Evolutionary conservation across 306 rosid species (phyloP), one percentile per base, ranked within the genome.

Genomic region (Acacia confusa): DNA sequence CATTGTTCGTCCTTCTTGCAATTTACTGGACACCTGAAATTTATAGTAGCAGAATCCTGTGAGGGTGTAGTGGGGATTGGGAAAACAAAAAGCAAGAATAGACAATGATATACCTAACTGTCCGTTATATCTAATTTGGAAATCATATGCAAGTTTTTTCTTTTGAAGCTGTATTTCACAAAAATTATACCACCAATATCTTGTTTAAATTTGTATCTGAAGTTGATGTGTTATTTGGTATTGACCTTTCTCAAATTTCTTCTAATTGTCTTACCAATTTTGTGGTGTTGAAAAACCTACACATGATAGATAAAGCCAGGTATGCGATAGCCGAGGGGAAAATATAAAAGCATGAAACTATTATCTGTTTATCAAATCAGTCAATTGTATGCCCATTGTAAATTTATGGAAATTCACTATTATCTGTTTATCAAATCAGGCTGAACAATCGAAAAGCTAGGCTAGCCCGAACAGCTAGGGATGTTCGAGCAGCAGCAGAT

Each of bases 371-470:
- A n/a, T n/a, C n/a, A n/a, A n/a, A n/a, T 72, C n/a, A 9, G 48
- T 72, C 61, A 74, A 41, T 14, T 58, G 43, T 34, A 53, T 32
- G 43, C 40, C 6, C 83, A 17, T 17, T n/a, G 27, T n/a, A n/a
- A 20, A 11, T 55, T 8, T 41, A 57, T 66, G 65, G 47, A 70
- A 64, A 28, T 5, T 28, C 65, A 24, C 19, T 6, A 11, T 50
- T 74, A 28, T 67, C 52, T 81, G 52, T 70, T 34, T 79, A 36
- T 50, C 61, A 32, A 69, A 70, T 74, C 89, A 95, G 98, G 99
- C 86, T 95, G 90, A 95, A 95, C 82, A 95, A 95, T 76, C 91
- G 98, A 82, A 92, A 95, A 80, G 99, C 98, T 28, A 93, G 91
- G 91, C 89, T 95, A 50, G 99, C 98, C 60, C 94, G 96, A 24